Evolutionary conservation across 805 yeast genomes (phyloP).

Genomic region (Candida caryicola): DNA sequence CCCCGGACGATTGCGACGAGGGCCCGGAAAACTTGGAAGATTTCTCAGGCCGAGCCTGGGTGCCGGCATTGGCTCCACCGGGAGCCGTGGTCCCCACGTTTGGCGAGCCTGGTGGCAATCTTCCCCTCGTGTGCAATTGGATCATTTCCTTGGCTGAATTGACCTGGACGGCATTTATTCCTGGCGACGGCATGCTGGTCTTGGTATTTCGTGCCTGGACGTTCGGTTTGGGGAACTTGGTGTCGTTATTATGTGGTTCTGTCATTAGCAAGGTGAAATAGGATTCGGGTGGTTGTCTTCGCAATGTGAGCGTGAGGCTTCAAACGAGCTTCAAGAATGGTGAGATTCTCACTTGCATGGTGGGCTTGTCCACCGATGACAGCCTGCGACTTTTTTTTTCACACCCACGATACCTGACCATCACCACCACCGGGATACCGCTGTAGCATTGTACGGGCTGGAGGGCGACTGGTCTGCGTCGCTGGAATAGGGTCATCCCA

Average conservation of each 20-base stretch:
- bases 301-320: too few species aligned
- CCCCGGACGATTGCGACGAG: constrained; percentile 20
- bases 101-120: constrained; percentile 18
- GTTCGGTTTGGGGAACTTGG: neutral
- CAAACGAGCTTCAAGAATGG: too few species aligned
- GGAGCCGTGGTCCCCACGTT: neutral
- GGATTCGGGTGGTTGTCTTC: too few species aligned
- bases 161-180: constrained; percentile 56
- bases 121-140: constrained; percentile 43
- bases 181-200: constrained; percentile 12
- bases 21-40: constrained; percentile 18
- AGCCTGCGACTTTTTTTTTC: too few species aligned
- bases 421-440: too few species aligned
- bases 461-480: too few species aligned
- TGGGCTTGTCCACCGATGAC: too few species aligned
- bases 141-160: constrained; percentile 66
- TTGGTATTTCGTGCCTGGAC: neutral
- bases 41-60: neutral
- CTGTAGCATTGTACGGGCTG: too few species aligned
- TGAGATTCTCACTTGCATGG: too few species aligned
- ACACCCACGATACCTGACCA: too few species aligned
- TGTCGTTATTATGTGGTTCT: neutral
- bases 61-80: neutral
- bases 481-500: too few species aligned
- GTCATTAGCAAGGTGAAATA: too few species aligned